phyloP scores from a whole-genome alignment of 768 basidiomycete species.

The Naganishia vishniacii region DNA sequence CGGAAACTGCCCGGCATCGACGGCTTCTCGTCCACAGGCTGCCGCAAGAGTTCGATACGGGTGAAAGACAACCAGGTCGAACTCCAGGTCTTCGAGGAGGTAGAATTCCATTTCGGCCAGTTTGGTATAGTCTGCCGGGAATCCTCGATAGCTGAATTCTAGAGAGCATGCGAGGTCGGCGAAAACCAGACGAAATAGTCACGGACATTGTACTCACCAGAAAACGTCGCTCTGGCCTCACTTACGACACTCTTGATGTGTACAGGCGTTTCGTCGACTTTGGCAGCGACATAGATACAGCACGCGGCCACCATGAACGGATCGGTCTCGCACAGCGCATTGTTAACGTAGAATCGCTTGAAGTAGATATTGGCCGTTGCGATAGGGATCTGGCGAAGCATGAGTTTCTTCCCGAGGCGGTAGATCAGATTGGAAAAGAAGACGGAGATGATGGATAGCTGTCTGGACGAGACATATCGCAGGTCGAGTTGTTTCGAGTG shows the following conservation, averaged over 20 bases:
- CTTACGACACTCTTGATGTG: constrained; percentile 87
- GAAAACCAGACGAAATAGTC: no score
- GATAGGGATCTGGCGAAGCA: constrained; percentile 78
- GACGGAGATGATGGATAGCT: constrained; percentile 75
- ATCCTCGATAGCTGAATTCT: constrained; percentile 43
- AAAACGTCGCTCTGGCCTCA: constrained; percentile 55
- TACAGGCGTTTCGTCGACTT: constrained; percentile 91
- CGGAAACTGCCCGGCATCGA: constrained; percentile 49
- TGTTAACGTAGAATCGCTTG: constrained; percentile 93
- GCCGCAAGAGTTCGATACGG: constrained; percentile 84
- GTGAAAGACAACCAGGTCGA: constrained; percentile 87
- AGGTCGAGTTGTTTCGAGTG: constrained; percentile 73
- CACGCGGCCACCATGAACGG: constrained; percentile 87
- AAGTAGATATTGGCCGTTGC: constrained; percentile 94
- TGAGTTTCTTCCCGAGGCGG: constrained; percentile 76
- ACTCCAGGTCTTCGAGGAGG: constrained; percentile 91
- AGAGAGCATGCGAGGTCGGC: not conserved
- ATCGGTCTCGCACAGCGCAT: constrained; percentile 90
- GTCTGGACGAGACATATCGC: constrained; percentile 69
- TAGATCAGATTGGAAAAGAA: constrained; percentile 80
- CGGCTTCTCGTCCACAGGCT: constrained; percentile 62
- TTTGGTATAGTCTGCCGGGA: constrained; percentile 80
- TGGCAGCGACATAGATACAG: constrained; percentile 92
- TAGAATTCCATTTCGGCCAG: constrained; percentile 99
- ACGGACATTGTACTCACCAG: constrained; percentile 4